A percentile compares a stretch with the other conserved stretches of the same genome.
Evolutionary conservation across 495 filamentous ascomycete species (phyloP).

Genomic region (Talaromyces trachyspermus): DNA sequence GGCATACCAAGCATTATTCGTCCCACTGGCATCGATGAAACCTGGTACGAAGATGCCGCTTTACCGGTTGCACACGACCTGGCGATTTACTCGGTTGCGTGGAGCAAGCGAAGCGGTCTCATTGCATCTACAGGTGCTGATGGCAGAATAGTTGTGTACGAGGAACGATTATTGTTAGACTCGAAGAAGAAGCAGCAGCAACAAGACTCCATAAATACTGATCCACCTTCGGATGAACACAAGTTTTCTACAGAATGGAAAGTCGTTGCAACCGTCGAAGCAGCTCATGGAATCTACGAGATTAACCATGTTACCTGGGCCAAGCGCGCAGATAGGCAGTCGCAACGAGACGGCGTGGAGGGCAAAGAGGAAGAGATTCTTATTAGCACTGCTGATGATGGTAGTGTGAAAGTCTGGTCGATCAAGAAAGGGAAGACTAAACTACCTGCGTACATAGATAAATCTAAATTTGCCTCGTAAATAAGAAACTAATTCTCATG

Average conservation of each 20-base stretch:
- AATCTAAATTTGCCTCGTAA: too few relatives aligned
- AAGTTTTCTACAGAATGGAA: slow-evolving; percentile 53
- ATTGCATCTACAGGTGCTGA: slow-evolving; percentile 82
- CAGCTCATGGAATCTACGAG: slow-evolving; percentile 84
- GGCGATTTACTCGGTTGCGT: slow-evolving; percentile 71
- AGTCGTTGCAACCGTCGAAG: slow-evolving; percentile 53
- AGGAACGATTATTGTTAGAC: slow-evolving; percentile 41
- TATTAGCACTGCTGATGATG: slow-evolving; percentile 76
- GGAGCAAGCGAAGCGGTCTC: slow-evolving; percentile 67
- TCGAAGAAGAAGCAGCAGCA: slow-evolving; percentile 19
- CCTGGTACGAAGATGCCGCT: slow-evolving; percentile 65
- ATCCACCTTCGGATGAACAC: slow-evolving; percentile 11
- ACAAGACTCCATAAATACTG: slow-evolving; percentile 34
- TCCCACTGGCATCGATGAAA: slow-evolving; percentile 60
- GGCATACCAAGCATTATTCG: slow-evolving; percentile 77
- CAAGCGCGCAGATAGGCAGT: slow-evolving; percentile 32
- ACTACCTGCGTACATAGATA: too few relatives aligned
- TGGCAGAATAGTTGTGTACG: slow-evolving; percentile 74
- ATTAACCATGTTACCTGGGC: slow-evolving; percentile 85
- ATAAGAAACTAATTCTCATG: too few relatives aligned
- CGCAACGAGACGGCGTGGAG: slow-evolving; percentile 13
- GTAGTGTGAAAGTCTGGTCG: slow-evolving; percentile 64
- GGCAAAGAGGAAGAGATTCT: slow-evolving; percentile 62
- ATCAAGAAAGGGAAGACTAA: not conserved
- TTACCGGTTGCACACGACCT: slow-evolving; percentile 71